Evolutionary conservation across 2,329 filamentous ascomycete species (phyloP).

Genomic region (Penicillium freii): DNA sequence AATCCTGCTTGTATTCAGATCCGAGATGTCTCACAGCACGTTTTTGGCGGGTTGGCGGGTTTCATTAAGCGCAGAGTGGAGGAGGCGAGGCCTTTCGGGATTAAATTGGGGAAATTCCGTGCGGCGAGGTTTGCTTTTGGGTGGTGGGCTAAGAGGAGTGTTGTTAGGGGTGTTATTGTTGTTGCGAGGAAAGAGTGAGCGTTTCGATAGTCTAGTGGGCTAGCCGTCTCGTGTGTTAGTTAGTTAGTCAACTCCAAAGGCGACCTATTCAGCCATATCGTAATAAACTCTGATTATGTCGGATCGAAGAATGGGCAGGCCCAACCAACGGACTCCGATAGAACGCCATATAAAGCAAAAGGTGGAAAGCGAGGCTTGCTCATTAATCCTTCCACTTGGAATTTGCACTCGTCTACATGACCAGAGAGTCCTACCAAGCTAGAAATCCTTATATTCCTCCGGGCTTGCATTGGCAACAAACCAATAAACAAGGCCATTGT

Average conservation of each 20-base stretch:
- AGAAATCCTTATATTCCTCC: no score
- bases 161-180: constrained; percentile 42
- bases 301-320: neutral
- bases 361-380: no score
- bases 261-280: neutral
- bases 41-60: constrained; percentile 51
- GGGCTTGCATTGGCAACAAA: no score
- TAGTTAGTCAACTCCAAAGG: neutral
- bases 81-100: constrained; percentile 35
- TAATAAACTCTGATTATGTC: no score
- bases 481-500: no score
- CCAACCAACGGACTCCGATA: neutral
- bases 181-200: constrained; percentile 31
- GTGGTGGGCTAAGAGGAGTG: constrained; percentile 44
- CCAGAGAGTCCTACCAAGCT: no score
- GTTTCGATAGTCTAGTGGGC: neutral
- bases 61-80: constrained; percentile 45
- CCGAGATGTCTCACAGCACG: constrained; percentile 53
- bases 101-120: constrained; percentile 39
- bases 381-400: no score
- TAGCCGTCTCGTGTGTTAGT: neutral
- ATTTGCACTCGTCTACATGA: no score
- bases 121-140: constrained; percentile 37
- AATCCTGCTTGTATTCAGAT: constrained; percentile 42
- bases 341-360: neutral